Percentiles rank a stretch among this genome's conserved stretches.
These are phyloP conservation scores for Begonia loranthoides DNA, from an alignment of 306 rosid genomes.

Conservation along the genomic window DNA sequence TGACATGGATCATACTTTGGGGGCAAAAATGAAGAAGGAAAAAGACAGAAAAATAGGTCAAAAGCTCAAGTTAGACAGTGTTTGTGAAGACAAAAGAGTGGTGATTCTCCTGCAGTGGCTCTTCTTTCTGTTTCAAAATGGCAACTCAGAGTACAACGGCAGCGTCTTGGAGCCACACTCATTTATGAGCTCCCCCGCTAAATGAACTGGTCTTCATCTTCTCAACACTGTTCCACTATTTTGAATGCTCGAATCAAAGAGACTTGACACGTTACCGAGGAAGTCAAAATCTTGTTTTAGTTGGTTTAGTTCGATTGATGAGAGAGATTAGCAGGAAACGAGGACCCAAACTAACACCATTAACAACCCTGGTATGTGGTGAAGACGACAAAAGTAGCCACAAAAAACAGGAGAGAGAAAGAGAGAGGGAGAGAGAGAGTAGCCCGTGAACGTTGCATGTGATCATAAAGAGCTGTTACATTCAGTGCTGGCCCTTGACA, in stretches of 20 bases:
- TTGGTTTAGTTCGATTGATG: no score
- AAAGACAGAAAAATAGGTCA: constrained; percentile 5
- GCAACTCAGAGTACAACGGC: no score
- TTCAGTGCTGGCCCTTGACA: constrained; percentile 72
- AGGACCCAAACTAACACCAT: no score
- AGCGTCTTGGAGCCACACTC: not conserved
- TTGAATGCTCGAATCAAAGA: no score
- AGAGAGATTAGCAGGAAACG: no score
- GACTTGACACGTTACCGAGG: no score
- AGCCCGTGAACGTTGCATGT: constrained; percentile 99
- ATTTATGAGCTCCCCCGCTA: not conserved
- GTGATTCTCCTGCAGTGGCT: not conserved
- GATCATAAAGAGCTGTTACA: constrained; percentile 74
- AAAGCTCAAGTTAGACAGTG: not conserved
- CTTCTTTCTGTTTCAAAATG: not conserved
- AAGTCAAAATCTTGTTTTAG: no score
- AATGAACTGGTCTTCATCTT: no score
- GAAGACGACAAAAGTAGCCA: not conserved
- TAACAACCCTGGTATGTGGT: no score
- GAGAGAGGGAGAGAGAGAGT: constrained; percentile 5
- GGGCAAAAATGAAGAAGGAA: no score
- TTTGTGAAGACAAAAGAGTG: not conserved
- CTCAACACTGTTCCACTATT: no score
- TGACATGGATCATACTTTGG: no score
- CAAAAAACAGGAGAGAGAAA: constrained; percentile 1